Evolutionary conservation across 192 early-diverging fungal species (phyloP), one percentile per base, ranked within the genome.

Genomic region (Backusella sp.): DNA sequence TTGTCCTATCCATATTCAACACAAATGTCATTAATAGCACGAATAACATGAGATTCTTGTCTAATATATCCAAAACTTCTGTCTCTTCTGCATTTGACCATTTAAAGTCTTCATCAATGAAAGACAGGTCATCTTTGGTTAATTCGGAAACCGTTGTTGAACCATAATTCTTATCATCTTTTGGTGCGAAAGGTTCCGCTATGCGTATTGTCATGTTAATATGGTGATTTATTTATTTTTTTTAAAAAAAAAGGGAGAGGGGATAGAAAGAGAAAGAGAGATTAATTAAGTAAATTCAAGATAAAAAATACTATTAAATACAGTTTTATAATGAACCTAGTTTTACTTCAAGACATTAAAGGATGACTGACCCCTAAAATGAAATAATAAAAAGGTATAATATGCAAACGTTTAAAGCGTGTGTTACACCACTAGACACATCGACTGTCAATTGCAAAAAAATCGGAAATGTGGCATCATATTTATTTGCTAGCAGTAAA

Each of bases 81-180:
- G 76, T 76, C 35, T 89, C 88, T 53, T 89, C 88, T 75, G 84
- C 82, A 0, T 62, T 56, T 0, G 88, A 88, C 88, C 88, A 89
- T 23, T 79, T 72, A n/a, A 84, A 73, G 11, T 80, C 80, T 8
- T 77, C 36, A 37, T 49, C 68, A 28, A 72, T 62, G 4, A 26
- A 62, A 62, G 12, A 26, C 4, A 12, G 1, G 9, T 15, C 56
- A 28, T 62, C 21, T 26, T 62, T 62, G 23, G 12, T 62, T 14
- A 62, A 26, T 28, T 62, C 56, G 30, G 56, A 62, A 62, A 62
- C 9, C 32, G 32, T 32, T 26, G 21, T 14, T 62, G 56, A 62
- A 28, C 56, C 56, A 28, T 62, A 62, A 23, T 62, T 28, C 26
- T 28, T 62, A 26, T 23, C 12, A 12, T 62, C 26, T 3, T 3